phyloP scores from a whole-genome alignment of 768 basidiomycete species.

The Cyclocybe cylindracea region DNA sequence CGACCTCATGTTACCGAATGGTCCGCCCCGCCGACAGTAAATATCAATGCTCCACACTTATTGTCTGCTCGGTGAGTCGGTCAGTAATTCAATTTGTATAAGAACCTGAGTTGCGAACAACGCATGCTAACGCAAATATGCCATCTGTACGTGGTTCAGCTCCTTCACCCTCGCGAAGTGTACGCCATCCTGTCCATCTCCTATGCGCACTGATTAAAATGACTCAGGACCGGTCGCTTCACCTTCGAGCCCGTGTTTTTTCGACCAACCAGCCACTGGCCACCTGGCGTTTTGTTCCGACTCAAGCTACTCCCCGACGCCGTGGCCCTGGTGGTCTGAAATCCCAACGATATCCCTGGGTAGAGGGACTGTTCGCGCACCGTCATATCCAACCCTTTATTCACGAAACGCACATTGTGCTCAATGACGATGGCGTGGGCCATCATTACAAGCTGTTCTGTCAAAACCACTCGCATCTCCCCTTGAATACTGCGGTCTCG shows the following conservation, averaged over 20 bases:
- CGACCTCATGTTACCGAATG: too few species aligned
- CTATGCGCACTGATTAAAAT: background rate
- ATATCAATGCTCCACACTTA: too few species aligned
- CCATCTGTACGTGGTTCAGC: background rate
- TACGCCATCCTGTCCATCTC: background rate
- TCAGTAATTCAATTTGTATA: too few species aligned
- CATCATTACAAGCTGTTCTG: background rate
- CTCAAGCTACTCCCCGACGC: background rate
- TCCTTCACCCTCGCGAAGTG: background rate
- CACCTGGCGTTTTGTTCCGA: background rate
- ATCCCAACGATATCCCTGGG: background rate
- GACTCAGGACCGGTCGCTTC: background rate
- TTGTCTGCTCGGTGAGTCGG: too few species aligned
- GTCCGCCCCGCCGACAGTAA: too few species aligned
- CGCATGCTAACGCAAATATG: background rate
- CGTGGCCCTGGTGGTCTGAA: background rate
- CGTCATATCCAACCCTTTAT: background rate
- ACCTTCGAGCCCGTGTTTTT: background rate
- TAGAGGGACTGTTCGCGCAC: background rate
- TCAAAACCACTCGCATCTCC: constrained; percentile 2
- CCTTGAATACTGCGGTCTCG: too few species aligned
- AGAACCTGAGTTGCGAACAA: background rate
- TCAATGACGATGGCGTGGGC: background rate
- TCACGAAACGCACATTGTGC: background rate
- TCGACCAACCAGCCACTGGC: background rate